Base-by-base conservation (phyloP, 2,329 filamentous ascomycete species). In the Fusarium sp. region DNA sequence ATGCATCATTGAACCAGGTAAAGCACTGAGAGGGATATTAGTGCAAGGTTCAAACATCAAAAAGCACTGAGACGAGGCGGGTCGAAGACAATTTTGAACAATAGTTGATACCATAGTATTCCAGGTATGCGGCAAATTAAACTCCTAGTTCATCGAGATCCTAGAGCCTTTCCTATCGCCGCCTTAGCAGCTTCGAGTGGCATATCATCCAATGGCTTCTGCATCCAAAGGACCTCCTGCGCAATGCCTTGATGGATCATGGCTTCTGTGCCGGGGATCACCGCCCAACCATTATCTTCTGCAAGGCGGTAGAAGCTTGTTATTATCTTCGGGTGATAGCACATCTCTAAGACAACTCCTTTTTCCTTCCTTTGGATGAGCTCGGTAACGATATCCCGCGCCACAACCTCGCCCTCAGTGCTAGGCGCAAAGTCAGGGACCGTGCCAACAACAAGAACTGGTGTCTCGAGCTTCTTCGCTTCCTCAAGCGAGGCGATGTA, bases 141-240 rank as follows among this genome's bases (percentile, higher is more conserved):
- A 11, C 6, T 9, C 6, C 31, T 18, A 5, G 5, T 26, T 28
- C 11, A 55, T 20, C 18, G 33, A 15, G 52, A 47, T 18, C 44
- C 33, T 1, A 55, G 41, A 31, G 33, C 41, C 6, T 31, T 37
- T 47, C n/a, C 41, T 31, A 55, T 23, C 1, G 20, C 41, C 3
- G n/a, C 23, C 16, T 55, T 49, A 8, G 52, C 41, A 31, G 52
- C 52, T 31, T 55, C 31, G 4, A 55, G 41, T n/a, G 41, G 52
- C 52, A 55, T 55, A 10, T 55, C 41, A n/a, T 26, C 7, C 26
- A 49, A n/a, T 7, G 52, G 23, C 26, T 36, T 36, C 4, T 55
- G 31, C 41, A 54, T 54, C 40, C 51, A 54, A 8, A 54, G 40
- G 11, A 38, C 33, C 12, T 56, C 53, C 28, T 56, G 34, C 4